Percentiles rank a stretch among this genome's conserved stretches.
These are phyloP conservation scores for Candida boidinii DNA, from an alignment of 805 yeast species.

Conservation along the genomic window DNA sequence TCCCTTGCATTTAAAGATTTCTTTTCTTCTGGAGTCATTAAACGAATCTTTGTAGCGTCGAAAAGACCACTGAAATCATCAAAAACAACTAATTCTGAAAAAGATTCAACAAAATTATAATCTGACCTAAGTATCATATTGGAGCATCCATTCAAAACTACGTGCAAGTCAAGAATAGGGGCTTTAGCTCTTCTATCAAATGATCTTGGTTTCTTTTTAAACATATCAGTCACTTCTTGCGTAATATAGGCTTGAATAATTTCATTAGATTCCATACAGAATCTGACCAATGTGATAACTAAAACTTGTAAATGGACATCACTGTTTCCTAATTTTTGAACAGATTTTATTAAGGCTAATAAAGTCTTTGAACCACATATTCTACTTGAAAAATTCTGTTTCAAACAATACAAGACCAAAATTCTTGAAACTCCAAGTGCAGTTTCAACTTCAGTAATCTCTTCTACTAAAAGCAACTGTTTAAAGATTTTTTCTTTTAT, in stretches of 20 bases:
- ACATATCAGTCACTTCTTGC: conserved; percentile 39
- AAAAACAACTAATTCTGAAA: conserved; percentile 14
- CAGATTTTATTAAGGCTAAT: conserved; percentile 34
- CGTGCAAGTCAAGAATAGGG: conserved; percentile 34
- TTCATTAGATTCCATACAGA: conserved; percentile 58
- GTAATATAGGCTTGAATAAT: conserved; percentile 40
- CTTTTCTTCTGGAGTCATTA: conserved; percentile 16
- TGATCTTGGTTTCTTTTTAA: conserved; percentile 22
- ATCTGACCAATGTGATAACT: conserved; percentile 48
- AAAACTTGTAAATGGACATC: conserved; percentile 35
- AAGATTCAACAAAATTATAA: conserved; percentile 14
- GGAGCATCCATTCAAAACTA: conserved; percentile 41
- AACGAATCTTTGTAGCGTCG: conserved; percentile 5
- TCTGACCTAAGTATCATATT: conserved; percentile 33
- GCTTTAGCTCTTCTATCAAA: conserved; percentile 4
- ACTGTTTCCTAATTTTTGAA: conserved; percentile 26
- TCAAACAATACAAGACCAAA: conserved; percentile 43
- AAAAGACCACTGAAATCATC: conserved; percentile 6
- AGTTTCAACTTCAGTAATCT: conserved; percentile 32
- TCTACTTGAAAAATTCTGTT: conserved; percentile 27
- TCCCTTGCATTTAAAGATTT: conserved; percentile 9
- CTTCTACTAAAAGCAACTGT: conserved; percentile 30
- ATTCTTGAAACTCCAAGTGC: conserved; percentile 50
- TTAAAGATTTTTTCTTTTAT: conserved; percentile 31
- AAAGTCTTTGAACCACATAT: conserved; percentile 42